phyloP scores from a whole-genome alignment of 2,329 filamentous ascomycete genomes.

The Fusarium mundagurra region DNA sequence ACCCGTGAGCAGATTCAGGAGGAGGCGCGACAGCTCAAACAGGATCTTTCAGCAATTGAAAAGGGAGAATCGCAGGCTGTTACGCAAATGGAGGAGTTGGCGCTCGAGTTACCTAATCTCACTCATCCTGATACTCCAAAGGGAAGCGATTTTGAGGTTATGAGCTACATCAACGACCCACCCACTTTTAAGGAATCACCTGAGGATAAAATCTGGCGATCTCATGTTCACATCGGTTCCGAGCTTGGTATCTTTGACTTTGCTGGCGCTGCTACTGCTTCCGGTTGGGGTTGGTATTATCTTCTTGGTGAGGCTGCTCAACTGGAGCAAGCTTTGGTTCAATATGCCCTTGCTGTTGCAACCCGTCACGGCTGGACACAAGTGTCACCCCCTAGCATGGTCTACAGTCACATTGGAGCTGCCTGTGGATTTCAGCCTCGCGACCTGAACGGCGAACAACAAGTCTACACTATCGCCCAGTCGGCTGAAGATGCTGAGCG shows the following conservation, averaged over 20 bases:
- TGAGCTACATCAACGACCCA: constrained; percentile 83
- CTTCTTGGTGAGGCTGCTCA: constrained; percentile 90
- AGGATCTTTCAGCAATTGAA: constrained; percentile 68
- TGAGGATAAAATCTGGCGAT: constrained; percentile 64
- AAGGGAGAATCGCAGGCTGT: constrained; percentile 67
- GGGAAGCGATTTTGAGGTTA: constrained; percentile 70
- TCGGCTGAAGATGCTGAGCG: constrained; percentile 67
- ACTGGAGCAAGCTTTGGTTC: constrained; percentile 92
- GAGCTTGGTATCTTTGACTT: constrained; percentile 94
- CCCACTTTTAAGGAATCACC: constrained; percentile 52
- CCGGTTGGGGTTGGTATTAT: constrained; percentile 98
- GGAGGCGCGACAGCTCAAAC: constrained; percentile 73
- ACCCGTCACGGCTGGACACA: constrained; percentile 79
- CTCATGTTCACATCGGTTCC: constrained; percentile 86
- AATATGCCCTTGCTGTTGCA: constrained; percentile 82
- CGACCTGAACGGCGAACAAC: constrained; percentile 89
- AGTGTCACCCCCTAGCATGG: constrained; percentile 86
- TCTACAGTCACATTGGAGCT: constrained; percentile 89
- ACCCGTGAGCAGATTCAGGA: constrained; percentile 65
- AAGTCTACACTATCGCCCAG: constrained; percentile 85
- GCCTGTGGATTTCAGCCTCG: constrained; percentile 96
- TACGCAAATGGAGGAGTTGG: constrained; percentile 76
- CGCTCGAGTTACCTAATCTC: constrained; percentile 85
- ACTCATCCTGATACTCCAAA: constrained; percentile 80
- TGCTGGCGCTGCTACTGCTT: constrained; percentile 78